A percentile compares a stretch with the other conserved stretches of the same genome.
Conservation (phyloP, 768 basidiomycete genomes). For the Cubamyces lactineus region DNA sequence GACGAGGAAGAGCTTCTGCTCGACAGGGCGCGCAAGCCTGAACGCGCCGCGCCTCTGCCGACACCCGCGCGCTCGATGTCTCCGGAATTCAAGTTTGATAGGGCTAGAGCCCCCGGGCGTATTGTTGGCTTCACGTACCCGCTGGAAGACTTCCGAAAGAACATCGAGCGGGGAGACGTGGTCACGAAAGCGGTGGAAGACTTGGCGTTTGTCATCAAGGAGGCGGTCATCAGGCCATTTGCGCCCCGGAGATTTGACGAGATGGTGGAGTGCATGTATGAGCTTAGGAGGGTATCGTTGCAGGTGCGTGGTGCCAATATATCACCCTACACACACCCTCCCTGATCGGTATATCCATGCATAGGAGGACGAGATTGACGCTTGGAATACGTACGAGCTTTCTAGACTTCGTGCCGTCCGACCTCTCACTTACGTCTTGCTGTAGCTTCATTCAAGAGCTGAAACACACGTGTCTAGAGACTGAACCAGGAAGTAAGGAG, state of each 20-base stretch:
- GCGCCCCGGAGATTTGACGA: conserved; percentile 65
- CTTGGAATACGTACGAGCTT: conserved; percentile 70
- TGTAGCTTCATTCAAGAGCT: conserved; percentile 64
- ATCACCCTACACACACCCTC: neutral
- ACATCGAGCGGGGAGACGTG: conserved; percentile 73
- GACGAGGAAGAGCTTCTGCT: conserved; percentile 41
- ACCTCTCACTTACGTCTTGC: conserved; percentile 2
- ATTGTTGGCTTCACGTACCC: conserved; percentile 79
- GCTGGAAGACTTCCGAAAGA: conserved; percentile 74
- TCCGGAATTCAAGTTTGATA: conserved; percentile 43
- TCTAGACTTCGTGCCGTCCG: neutral
- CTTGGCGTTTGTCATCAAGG: conserved; percentile 67
- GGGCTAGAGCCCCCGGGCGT: conserved; percentile 63
- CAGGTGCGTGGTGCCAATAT: conserved; percentile 45
- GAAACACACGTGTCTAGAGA: conserved; percentile 54
- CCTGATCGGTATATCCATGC: neutral
- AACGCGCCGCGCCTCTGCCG: conserved; percentile 39
- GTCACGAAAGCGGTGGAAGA: conserved; percentile 88
- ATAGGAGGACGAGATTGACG: conserved; percentile 82
- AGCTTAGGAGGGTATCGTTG: conserved; percentile 66
- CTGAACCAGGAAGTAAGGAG: conserved; percentile 58
- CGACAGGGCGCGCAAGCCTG: conserved; percentile 18
- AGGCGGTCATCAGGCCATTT: conserved; percentile 74
- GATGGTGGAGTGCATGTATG: conserved; percentile 73
- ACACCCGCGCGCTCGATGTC: conserved; percentile 55